Evolutionary conservation across 352 stramenopile species (phyloP), one percentile per base, ranked within the genome.

Genomic region (Phytophthora tubulina): DNA sequence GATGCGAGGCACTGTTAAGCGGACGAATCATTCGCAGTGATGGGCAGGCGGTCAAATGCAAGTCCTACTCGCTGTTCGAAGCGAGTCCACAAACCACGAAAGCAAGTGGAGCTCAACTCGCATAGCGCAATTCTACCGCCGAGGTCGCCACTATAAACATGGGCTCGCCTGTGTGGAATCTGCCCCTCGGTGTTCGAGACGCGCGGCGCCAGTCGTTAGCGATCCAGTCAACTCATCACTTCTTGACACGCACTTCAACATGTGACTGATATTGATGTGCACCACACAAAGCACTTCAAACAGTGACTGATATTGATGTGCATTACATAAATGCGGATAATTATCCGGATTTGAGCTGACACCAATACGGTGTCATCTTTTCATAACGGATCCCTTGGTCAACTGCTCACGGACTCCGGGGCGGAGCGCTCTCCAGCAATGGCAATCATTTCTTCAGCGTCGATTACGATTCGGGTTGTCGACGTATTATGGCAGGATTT

Each of bases 161-260:
- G 45, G 27, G 35, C 32, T 44, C 15, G 11, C 50, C n/a, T 13
- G 14, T 8, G 30, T 6, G 49, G 58, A 50, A 66, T 66, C 46
- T 56, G 58, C 58, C 21, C 21, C 39, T 44, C 27, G 59, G 46
- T 67, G 59, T 42, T 59, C 46, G 59, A 48, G 30, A 53, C 15
- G 32, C 48, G 35, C 59, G 41, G 32, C 11, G 89, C 88, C 13
- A 81, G 75, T 54, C 92, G 78, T 63, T 90, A 83, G 67, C 88
- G 88, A 73, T 94, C 82, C 63, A 85, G 69, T 61, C 54, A 41
- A 17, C 17, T 17, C 53, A 50, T 33, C 52, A 49, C 14, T 10
- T 14, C 13, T 50, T 3, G 13, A 30, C 64, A 75, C 73, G 46
- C 53, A 57, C 54, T 77, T 68, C 61, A 69, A 69, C 41, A 7